These are phyloP conservation scores for Tuber microsphaerosporum DNA, from an alignment of 495 filamentous ascomycete genomes.

Conservation along the genomic window DNA sequence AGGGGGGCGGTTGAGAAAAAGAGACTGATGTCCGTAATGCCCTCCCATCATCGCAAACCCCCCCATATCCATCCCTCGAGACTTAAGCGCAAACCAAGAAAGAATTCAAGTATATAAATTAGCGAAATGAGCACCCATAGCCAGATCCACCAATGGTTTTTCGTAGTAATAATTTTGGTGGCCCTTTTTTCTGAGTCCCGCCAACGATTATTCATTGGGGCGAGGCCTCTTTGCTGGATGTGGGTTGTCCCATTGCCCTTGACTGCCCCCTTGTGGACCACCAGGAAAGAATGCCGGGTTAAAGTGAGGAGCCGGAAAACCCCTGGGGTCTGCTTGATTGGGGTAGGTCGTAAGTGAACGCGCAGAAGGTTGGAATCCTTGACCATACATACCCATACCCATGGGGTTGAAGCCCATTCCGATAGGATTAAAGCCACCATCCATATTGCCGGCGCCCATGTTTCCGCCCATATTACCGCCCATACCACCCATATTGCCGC, in stretches of 20 bases:
- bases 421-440: slow-evolving; percentile 43
- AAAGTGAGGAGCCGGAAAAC: slow-evolving; percentile 53
- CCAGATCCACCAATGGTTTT: not conserved
- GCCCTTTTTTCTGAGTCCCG: not conserved
- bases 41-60: not conserved
- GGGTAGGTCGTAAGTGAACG: slow-evolving; percentile 39
- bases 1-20: slow-evolving; percentile 17
- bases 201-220: slow-evolving; percentile 33
- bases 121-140: not conserved
- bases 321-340: slow-evolving; percentile 38
- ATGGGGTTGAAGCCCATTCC: slow-evolving; percentile 41
- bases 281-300: slow-evolving; percentile 70
- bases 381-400: slow-evolving; percentile 40
- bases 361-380: slow-evolving; percentile 34
- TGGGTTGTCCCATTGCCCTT: slow-evolving; percentile 41
- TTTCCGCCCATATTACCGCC: slow-evolving; percentile 44
- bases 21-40: slow-evolving; percentile 7
- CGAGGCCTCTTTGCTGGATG: slow-evolving; percentile 38
- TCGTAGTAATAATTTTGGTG: not conserved
- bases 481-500: slow-evolving; percentile 47
- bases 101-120: not conserved
- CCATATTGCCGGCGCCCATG: slow-evolving; percentile 59
- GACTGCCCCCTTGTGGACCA: slow-evolving; percentile 38
- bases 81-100: not conserved
- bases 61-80: not conserved